phyloP scores from a whole-genome alignment of 352 stramenopile genomes.

The Phytopythium oedochilum region DNA sequence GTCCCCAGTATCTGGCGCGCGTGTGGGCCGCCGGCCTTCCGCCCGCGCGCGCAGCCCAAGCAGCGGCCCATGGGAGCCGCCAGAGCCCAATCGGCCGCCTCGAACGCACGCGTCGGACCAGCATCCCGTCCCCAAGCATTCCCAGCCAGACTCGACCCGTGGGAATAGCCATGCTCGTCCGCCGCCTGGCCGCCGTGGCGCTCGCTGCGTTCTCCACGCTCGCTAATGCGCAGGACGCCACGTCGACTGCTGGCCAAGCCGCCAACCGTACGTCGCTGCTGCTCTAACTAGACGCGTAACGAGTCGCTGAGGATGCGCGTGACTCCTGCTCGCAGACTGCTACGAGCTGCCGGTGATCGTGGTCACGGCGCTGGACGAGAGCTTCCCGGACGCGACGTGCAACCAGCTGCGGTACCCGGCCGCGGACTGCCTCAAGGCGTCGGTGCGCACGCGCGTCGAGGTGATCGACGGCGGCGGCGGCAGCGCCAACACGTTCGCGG shows the following conservation, averaged over 20 bases:
- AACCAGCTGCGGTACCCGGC: slow-evolving; percentile 67
- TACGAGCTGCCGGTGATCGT: slow-evolving; percentile 71
- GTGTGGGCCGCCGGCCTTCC: background rate
- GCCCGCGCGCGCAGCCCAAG: background rate
- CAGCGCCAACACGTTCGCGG: slow-evolving; percentile 11
- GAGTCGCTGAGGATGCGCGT: too few species aligned
- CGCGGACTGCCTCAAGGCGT: slow-evolving; percentile 58
- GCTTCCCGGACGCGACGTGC: slow-evolving; percentile 65
- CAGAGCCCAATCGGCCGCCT: slow-evolving; percentile 2
- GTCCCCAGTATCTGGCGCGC: too few species aligned
- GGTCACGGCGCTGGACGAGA: slow-evolving; percentile 42
- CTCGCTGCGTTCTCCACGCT: background rate
- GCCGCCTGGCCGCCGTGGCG: background rate
- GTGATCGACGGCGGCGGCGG: slow-evolving; percentile 59
- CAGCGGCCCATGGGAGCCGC: background rate
- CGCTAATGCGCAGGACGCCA: background rate
- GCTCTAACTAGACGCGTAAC: too few species aligned
- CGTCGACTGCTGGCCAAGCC: background rate
- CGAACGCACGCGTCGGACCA: background rate
- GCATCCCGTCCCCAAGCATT: background rate
- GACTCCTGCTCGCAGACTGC: slow-evolving; percentile 39
- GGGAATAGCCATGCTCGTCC: background rate
- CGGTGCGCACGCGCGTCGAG: slow-evolving; percentile 43
- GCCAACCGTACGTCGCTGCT: background rate
- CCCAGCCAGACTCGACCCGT: background rate